These are phyloP conservation scores for Lasiosphaeria miniovina DNA, from an alignment of 495 filamentous ascomycete species.

Conservation along the genomic window DNA sequence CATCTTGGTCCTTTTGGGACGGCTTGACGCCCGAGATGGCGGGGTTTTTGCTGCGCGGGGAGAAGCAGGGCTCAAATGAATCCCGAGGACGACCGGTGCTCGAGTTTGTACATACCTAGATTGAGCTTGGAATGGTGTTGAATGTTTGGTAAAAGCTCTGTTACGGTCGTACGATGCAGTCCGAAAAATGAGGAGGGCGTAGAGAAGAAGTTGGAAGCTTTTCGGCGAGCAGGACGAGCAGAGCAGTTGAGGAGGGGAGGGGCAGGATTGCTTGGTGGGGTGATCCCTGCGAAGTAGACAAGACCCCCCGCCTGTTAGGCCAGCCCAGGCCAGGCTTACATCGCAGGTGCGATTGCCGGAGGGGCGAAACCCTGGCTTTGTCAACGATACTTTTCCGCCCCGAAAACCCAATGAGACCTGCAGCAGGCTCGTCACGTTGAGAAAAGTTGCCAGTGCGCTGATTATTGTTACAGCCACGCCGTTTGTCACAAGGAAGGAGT, in stretches of 20 bases:
- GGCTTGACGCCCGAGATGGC: constrained; percentile 4
- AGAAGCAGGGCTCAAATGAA: constrained; percentile 1
- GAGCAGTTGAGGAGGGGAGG: constrained; percentile 25
- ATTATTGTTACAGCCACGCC: neutral
- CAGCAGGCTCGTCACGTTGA: constrained; percentile 3
- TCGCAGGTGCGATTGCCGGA: neutral
- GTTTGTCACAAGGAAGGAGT: neutral
- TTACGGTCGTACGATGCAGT: neutral
- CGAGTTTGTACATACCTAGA: too few relatives aligned
- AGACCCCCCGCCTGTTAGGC: constrained; percentile 20
- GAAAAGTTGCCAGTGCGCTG: neutral
- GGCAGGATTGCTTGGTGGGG: constrained; percentile 30
- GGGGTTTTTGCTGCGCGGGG: constrained; percentile 4
- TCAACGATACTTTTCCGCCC: neutral
- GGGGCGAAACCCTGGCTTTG: neutral
- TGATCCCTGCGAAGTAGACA: constrained; percentile 23
- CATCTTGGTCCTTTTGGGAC: constrained; percentile 10
- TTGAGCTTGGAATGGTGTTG: constrained; percentile 4
- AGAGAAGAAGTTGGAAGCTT: constrained; percentile 20
- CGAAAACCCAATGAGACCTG: neutral
- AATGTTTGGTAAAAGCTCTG: neutral
- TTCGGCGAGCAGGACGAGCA: constrained; percentile 12
- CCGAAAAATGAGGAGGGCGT: constrained; percentile 1
- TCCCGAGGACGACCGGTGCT: neutral
- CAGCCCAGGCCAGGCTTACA: constrained; percentile 17